These are phyloP conservation scores for Raddia guianensis DNA, from an alignment of 176 grass and related monocot species.

Conservation along the genomic window DNA sequence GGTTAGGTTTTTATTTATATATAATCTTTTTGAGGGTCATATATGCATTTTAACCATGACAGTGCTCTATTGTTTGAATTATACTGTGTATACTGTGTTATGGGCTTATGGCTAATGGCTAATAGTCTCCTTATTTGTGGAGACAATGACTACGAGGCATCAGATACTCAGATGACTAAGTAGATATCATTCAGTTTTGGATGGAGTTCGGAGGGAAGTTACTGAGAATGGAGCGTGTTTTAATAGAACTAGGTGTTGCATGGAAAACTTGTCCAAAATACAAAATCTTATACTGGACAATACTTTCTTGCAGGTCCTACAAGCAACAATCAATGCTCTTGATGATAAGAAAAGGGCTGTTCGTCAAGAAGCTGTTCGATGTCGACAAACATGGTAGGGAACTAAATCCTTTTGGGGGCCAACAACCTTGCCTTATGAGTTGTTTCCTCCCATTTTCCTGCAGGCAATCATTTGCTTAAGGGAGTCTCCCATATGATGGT, in stretches of 20 bases:
- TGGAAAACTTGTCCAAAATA: slow-evolving; percentile 14
- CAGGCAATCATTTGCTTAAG: slow-evolving; percentile 65
- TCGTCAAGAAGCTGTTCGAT: slow-evolving; percentile 84
- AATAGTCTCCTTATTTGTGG: background rate
- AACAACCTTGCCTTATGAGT: slow-evolving; percentile 2
- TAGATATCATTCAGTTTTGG: slow-evolving; percentile 19
- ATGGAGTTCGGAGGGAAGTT: background rate
- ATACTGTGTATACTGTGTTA: slow-evolving; percentile 19
- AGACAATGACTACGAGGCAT: background rate
- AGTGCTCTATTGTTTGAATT: background rate
- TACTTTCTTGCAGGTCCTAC: slow-evolving; percentile 58
- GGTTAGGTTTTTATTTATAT: slow-evolving; percentile 52
- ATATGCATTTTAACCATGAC: slow-evolving; percentile 33
- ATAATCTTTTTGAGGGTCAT: slow-evolving; percentile 24
- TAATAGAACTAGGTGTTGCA: slow-evolving; percentile 5
- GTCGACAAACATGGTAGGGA: slow-evolving; percentile 80
- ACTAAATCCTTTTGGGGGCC: background rate
- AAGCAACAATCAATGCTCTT: slow-evolving; percentile 75
- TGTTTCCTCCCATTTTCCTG: slow-evolving; percentile 21
- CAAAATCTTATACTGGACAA: slow-evolving; percentile 33
- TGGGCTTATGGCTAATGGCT: background rate
- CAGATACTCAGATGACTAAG: slow-evolving; percentile 26
- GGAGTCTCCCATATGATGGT: slow-evolving; percentile 5
- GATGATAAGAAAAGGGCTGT: slow-evolving; percentile 83
- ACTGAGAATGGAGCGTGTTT: background rate